Base-by-base conservation (phyloP, 805 yeast genomes). In the Nakazawaea sp. region DNA sequence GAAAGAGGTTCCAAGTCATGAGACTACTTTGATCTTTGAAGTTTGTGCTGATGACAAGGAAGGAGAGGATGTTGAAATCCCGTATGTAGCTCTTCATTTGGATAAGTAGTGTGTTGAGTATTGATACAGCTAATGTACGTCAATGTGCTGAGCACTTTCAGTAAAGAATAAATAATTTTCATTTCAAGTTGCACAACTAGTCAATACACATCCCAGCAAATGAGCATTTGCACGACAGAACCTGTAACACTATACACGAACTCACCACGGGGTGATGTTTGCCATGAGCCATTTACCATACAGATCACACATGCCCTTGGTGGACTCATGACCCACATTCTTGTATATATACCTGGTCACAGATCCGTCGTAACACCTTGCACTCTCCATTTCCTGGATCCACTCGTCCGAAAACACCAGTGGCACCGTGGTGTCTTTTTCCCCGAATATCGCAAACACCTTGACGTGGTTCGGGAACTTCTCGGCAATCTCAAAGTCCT, bases 31-130 rank as follows among this genome's bases (percentile, higher is more conserved):
- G 63, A 80, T 90, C 41, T 72, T 92, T 41, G 98, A 90, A 61
- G 72, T 92, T 32, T 87, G 96, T 57, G 84, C 90, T 43, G 97
- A 92, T 52, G 98, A 92, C 57, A 68, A 75, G 52, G 72, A 80
- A 32, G 98, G 90, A 25, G 97, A 92, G 56, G 98, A 92, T 56
- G 96, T 88, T 16, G 97, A 89, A 50, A 86, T 88, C 45, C 98
- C 98, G 23, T 88, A 76, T 55, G 73, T 89, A 43, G 77, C 84
- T 40, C 74, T 89, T 40, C 73, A 70, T 48, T 52, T 78, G 19
- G 40, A 49, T 30, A 26, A 40, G 16, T 21, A 21, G 24, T 8
- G n/a, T n/a, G n/a, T n/a, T n/a, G n/a, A n/a, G n/a, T n/a, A n/a
- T n/a, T n/a, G n/a, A n/a, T n/a, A n/a, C n/a, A n/a, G n/a, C n/a